Percentiles rank a stretch among this genome's conserved stretches.
Conservation (phyloP, 1,139 yeast genomes). For the Blastobotrys illinoisensis region DNA sequence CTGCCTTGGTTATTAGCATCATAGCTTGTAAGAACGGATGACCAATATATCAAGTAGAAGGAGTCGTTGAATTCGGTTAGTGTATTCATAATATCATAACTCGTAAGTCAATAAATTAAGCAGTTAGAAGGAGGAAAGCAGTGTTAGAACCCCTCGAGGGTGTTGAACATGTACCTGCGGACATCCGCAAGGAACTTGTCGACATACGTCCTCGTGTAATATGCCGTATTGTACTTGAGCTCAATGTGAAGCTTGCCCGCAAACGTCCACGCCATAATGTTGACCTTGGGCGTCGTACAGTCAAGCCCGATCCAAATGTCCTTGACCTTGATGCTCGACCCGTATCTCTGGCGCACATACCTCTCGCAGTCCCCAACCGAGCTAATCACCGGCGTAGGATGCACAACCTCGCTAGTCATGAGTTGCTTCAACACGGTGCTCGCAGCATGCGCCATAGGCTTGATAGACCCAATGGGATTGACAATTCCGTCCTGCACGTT, state of each 20-base stretch:
- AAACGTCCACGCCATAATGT: background rate
- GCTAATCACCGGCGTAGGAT: background rate
- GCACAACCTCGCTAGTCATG: background rate
- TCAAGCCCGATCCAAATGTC: background rate
- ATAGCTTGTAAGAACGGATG: too few relatives aligned
- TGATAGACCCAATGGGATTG: background rate
- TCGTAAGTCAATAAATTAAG: background rate
- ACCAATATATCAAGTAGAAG: too few relatives aligned
- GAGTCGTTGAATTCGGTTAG: too few relatives aligned
- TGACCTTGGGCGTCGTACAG: background rate
- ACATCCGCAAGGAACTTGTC: background rate
- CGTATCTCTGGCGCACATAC: background rate
- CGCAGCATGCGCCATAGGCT: background rate
- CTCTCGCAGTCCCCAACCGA: background rate
- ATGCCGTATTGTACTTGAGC: background rate
- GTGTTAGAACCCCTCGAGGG: background rate
- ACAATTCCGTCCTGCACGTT: background rate
- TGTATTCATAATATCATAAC: background rate
- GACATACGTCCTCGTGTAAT: background rate
- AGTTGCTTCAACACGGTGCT: background rate
- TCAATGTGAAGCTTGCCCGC: background rate
- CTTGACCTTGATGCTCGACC: background rate
- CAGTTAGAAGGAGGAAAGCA: too few relatives aligned
- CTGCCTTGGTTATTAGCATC: too few relatives aligned
- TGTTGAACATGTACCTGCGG: background rate